Evolutionary conservation across 306 rosid genomes (phyloP).

Genomic region (Boehmeria nivea): DNA sequence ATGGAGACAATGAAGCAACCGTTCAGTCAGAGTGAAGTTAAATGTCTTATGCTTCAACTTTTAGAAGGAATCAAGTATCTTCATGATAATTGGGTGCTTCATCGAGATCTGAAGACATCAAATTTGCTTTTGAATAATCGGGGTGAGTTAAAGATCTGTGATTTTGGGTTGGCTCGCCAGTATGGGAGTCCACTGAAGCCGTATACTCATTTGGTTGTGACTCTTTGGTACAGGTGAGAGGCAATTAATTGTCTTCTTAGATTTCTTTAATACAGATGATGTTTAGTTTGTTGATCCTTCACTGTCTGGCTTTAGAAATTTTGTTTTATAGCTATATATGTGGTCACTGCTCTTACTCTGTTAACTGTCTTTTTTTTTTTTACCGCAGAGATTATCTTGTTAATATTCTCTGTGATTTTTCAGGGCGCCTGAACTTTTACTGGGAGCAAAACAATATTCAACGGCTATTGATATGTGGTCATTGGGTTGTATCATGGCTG

Average conservation of each 20-base stretch:
- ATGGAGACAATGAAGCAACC: conserved; percentile 99
- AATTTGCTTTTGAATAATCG: conserved; percentile 86
- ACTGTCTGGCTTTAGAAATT: neutral
- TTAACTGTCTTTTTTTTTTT: neutral
- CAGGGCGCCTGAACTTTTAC: conserved; percentile 97
- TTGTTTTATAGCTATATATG: neutral
- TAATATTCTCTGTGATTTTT: conserved; percentile 21
- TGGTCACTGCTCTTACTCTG: neutral
- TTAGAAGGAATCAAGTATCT: conserved; percentile 94
- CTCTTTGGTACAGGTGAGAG: conserved; percentile 98
- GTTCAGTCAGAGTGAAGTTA: conserved; percentile 97
- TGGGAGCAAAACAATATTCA: conserved; percentile 83
- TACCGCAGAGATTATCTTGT: neutral
- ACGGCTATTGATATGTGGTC: conserved; percentile 99
- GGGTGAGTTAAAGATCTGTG: conserved; percentile 98
- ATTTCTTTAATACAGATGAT: neutral
- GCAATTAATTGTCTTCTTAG: neutral
- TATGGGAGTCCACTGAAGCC: conserved; percentile 98
- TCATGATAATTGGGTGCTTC: conserved; percentile 99
- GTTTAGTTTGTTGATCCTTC: too few species aligned
- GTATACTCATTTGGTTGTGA: conserved; percentile 95
- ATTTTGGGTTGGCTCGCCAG: conserved; percentile 97
- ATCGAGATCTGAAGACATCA: conserved; percentile 94
- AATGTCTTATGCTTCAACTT: conserved; percentile 94
- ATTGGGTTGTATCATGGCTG: conserved; percentile 98